Percentiles rank a stretch among this genome's conserved stretches.
Evolutionary conservation across 106 monocot genomes (phyloP).

Genomic region (Apostasia ramifera): DNA sequence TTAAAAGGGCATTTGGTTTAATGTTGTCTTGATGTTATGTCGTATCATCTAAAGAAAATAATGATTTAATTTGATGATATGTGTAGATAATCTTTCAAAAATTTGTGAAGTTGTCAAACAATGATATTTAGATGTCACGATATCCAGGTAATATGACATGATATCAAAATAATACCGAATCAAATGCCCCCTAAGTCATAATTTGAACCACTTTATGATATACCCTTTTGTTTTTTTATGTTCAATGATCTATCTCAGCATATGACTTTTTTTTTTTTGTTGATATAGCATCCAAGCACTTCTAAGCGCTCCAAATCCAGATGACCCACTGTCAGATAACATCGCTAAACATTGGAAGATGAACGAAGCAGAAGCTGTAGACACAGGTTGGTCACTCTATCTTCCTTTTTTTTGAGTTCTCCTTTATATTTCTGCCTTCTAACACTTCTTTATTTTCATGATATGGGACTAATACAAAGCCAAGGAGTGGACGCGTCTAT

Average conservation of each 20-base stretch:
- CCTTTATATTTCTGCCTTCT: neutral
- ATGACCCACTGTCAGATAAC: conserved; percentile 93
- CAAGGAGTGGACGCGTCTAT: conserved; percentile 80
- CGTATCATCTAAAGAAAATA: too few relatives aligned
- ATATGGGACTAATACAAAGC: conserved; percentile 26
- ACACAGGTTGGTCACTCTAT: conserved; percentile 52
- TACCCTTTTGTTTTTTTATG: neutral
- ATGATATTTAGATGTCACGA: too few relatives aligned
- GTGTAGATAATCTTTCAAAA: too few relatives aligned
- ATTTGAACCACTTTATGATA: too few relatives aligned
- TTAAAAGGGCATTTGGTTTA: too few relatives aligned
- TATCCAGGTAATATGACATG: too few relatives aligned
- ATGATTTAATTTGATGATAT: too few relatives aligned
- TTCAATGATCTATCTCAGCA: too few relatives aligned
- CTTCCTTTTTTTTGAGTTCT: neutral
- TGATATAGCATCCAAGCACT: conserved; percentile 79
- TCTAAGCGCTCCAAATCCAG: conserved; percentile 91
- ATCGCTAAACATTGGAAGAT: conserved; percentile 94
- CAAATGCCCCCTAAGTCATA: too few relatives aligned
- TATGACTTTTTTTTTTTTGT: neutral
- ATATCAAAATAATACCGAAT: too few relatives aligned
- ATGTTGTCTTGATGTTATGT: too few relatives aligned
- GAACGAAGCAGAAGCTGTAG: conserved; percentile 88
- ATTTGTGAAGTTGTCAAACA: too few relatives aligned
- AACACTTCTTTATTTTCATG: neutral